Evolutionary conservation across 305 asterid genomes (phyloP).

Genomic region (Fraxinus xanthoxyloides): DNA sequence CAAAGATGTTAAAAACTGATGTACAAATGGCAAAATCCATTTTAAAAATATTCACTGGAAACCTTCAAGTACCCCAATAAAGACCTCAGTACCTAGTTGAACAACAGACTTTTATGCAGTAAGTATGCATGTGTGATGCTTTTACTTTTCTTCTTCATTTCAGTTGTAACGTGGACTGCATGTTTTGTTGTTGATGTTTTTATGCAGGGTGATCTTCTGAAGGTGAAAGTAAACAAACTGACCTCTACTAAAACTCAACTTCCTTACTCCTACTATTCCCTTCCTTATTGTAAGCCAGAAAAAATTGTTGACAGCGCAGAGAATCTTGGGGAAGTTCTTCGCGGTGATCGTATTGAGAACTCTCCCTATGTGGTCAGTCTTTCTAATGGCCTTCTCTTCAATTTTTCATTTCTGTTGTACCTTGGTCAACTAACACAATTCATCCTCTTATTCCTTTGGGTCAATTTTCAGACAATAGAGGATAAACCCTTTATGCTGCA

Average conservation of each 20-base stretch:
- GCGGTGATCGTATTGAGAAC: conserved; percentile 5
- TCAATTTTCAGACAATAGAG: not conserved
- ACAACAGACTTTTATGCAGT: not conserved
- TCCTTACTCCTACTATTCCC: conserved; percentile 12
- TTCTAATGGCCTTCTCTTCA: not conserved
- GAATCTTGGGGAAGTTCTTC: conserved; percentile 10
- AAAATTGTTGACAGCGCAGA: conserved; percentile 5
- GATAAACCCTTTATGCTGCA: not conserved
- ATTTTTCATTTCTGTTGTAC: not conserved
- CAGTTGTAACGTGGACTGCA: not conserved
- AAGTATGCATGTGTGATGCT: not conserved
- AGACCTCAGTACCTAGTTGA: not conserved
- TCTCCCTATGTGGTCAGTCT: conserved; percentile 11
- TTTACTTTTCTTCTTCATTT: not conserved
- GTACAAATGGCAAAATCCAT: not conserved
- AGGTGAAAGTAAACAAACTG: conserved; percentile 10
- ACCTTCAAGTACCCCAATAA: not conserved
- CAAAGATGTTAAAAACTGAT: not conserved
- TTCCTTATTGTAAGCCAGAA: conserved; percentile 8
- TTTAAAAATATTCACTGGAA: not conserved
- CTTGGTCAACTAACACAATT: not conserved
- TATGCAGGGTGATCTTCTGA: conserved; percentile 2
- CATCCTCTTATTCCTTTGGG: not conserved
- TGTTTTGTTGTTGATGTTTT: not conserved
- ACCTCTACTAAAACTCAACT: conserved; percentile 6